These are phyloP conservation scores for Triticum urartu DNA, from an alignment of 176 grass and related monocot species.

Conservation along the genomic window DNA sequence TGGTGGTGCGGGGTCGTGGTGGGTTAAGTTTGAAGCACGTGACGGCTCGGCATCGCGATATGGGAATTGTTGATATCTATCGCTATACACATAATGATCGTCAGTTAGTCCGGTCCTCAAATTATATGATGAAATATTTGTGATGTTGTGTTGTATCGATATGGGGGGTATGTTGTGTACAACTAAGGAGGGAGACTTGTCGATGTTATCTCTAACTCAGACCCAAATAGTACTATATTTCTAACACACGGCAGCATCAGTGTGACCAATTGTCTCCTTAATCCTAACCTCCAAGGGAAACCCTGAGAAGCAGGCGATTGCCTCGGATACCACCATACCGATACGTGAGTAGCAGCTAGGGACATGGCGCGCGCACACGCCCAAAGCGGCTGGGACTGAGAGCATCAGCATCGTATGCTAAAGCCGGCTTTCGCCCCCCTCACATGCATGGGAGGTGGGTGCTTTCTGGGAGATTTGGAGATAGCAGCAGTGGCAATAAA, in stretches of 20 bases:
- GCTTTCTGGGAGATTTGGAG: conserved; percentile 48
- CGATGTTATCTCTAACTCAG: too few relatives aligned
- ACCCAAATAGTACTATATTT: too few relatives aligned
- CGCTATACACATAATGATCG: too few relatives aligned
- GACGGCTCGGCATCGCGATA: too few relatives aligned
- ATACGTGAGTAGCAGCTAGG: conserved; percentile 2
- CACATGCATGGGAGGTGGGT: conserved; percentile 44
- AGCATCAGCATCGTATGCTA: conserved; percentile 69
- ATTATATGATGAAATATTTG: too few relatives aligned
- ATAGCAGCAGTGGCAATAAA: conserved; percentile 25
- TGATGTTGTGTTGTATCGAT: too few relatives aligned
- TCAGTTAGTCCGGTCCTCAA: too few relatives aligned
- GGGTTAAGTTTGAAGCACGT: too few relatives aligned
- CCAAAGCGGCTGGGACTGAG: conserved; percentile 34
- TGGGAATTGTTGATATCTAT: too few relatives aligned
- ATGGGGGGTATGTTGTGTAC: too few relatives aligned
- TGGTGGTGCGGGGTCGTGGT: too few relatives aligned
- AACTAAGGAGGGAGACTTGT: too few relatives aligned
- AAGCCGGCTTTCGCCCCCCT: conserved; percentile 40
- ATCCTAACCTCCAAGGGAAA: not conserved
- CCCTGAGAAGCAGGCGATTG: not conserved
- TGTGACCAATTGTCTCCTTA: not conserved
- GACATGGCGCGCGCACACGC: conserved; percentile 28
- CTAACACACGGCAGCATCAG: not conserved
- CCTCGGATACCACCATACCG: conserved; percentile 47